phyloP scores from a whole-genome alignment of 164 flowering plant genomes.

The Aristolochia fimbriata region DNA sequence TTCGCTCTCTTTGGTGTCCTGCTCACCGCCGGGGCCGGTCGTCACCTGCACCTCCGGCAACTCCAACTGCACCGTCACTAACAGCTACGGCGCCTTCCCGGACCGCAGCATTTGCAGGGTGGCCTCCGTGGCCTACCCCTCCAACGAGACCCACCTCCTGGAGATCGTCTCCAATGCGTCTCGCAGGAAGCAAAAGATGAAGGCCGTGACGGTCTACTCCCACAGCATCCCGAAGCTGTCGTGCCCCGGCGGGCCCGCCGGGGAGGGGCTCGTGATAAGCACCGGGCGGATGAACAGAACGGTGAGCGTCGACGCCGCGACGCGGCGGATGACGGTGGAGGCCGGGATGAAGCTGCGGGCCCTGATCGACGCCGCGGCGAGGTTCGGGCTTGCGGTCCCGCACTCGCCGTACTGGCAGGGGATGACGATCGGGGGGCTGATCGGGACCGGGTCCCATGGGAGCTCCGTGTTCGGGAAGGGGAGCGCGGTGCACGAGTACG shows the following conservation, averaged over 20 bases:
- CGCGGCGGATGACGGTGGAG: conserved; percentile 30
- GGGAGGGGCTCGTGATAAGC: conserved; percentile 36
- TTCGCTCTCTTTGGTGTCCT: background rate
- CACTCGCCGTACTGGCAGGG: conserved; percentile 10
- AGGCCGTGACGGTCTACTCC: conserved; percentile 28
- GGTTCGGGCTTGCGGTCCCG: conserved; percentile 1
- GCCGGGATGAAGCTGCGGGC: conserved; percentile 22
- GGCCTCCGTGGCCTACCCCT: conserved; percentile 24
- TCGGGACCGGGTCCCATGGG: conserved; percentile 4
- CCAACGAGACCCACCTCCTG: conserved; percentile 31
- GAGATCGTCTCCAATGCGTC: conserved; percentile 26
- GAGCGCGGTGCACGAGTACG: conserved; percentile 5
- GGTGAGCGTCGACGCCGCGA: conserved; percentile 13
- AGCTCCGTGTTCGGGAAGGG: conserved; percentile 8
- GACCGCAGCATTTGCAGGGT: conserved; percentile 33
- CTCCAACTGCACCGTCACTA: conserved; percentile 38
- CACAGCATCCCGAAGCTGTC: conserved; percentile 48
- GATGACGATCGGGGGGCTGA: conserved; percentile 4
- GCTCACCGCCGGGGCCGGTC: conserved; percentile 32
- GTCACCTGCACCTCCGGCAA: conserved; percentile 23
- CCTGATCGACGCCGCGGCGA: conserved; percentile 4
- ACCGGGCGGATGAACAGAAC: conserved; percentile 23
- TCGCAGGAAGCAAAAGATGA: conserved; percentile 25
- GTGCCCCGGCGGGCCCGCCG: conserved; percentile 29
- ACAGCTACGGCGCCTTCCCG: conserved; percentile 37